Percentiles rank a stretch among this genome's conserved stretches.
Conservation (phyloP, 345 rosid species). For the Hibiscus trionum region DNA sequence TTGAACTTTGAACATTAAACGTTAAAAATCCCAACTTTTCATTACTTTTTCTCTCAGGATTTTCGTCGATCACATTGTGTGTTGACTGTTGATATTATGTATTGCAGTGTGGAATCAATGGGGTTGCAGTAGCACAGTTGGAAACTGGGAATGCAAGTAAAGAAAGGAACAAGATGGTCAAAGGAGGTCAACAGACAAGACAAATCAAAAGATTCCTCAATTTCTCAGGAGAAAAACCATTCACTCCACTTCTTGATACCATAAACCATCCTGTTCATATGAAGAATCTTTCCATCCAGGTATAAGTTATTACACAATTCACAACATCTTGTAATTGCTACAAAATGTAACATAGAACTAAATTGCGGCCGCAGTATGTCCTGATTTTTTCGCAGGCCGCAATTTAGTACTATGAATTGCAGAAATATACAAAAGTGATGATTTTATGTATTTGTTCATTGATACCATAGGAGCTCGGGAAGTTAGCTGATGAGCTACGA, state of each 20-base stretch:
- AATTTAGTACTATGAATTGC: no score
- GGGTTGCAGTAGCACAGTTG: not conserved
- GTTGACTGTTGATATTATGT: no score
- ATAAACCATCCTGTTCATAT: conserved; percentile 32
- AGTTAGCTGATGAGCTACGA: conserved; percentile 30
- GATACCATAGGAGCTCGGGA: conserved; percentile 30
- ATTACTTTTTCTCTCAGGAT: no score
- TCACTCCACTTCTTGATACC: conserved; percentile 36
- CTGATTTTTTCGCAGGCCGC: no score
- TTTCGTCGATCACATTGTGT: no score
- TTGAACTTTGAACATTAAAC: no score
- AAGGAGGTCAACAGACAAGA: not conserved
- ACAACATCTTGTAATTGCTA: no score
- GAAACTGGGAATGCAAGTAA: not conserved
- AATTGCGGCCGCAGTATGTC: no score
- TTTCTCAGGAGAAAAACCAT: conserved; percentile 28
- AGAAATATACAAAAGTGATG: not conserved
- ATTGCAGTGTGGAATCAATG: no score
- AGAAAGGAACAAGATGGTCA: not conserved
- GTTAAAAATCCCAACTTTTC: no score
- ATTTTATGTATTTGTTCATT: not conserved
- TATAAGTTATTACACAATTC: no score
- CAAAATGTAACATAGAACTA: no score
- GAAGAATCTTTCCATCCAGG: conserved; percentile 29
- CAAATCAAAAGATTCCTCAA: conserved; percentile 13